Base-by-base conservation (phyloP, 129 eudicot species). In the Helianthus tuberosus region DNA sequence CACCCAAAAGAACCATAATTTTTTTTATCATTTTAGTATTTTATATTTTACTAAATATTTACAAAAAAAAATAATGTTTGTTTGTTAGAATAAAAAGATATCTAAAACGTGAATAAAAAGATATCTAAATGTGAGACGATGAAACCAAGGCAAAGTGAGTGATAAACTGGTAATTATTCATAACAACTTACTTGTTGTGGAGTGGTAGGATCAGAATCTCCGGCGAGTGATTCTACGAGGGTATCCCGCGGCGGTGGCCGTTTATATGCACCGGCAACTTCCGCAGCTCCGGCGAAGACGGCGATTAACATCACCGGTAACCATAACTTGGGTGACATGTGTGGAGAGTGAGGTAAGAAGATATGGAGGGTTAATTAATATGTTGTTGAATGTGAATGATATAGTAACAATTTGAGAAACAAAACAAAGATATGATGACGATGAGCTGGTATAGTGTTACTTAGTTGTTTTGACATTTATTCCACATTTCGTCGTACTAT, bases 131-230 rank as follows among this genome's bases (percentile, higher is more conserved):
- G 11, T 8, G 11, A 54, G 27, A 13, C 57, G 15, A 51, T 51
- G 57, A 15, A 51, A 8, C 3, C 35, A 6, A 47, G 62, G 36
- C 10, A 16, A 2, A 44, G 14, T 43, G 57, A 27, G 46, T 41
- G 46, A 2, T 41, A 5, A 23, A 12, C 11, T 11, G 25, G 3
- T 10, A 25, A 1, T 1, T 29, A 29, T 29, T 1, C 17, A 58
- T 23, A 76, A 68, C 12, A 12, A 4, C 39, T 69, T 47, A 86
- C 87, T 80, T 86, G 90, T 66, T 86, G 87, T n/a, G 87, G 85
- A 77, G 85, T 67, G 50, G 69, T 58, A 27, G 85, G 44, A 73
- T 73, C 76, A 6, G 47, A 70, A 68, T 80, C 74, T 43, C 41
- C 29, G 1, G 55, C 38, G 48, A 74, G 81, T 39, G 88, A 55